A percentile compares a stretch with the other conserved stretches of the same genome.
phyloP scores from a whole-genome alignment of 768 basidiomycete genomes.

The Tylopilus rubrobrunneus region DNA sequence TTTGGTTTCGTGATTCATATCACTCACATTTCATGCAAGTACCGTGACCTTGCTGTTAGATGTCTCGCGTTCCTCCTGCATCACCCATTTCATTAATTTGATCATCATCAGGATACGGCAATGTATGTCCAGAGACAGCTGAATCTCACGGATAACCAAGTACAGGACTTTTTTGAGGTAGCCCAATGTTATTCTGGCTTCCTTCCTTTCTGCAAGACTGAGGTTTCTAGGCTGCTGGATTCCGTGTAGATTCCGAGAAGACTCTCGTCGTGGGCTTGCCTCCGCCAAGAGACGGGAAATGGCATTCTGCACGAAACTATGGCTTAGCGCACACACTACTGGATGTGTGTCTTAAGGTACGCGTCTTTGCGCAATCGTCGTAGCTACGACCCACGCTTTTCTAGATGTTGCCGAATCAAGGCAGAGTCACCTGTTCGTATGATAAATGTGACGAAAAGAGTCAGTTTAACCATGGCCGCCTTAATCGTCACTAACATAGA shows the following conservation, averaged over 20 bases:
- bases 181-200: background rate
- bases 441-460: constrained; percentile 13
- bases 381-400: background rate
- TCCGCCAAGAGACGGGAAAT: constrained; percentile 32
- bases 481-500: constrained; percentile 1
- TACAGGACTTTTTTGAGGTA: constrained; percentile 48
- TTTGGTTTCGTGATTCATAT: background rate
- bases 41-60: constrained; percentile 38
- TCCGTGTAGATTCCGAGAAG: constrained; percentile 37
- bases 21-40: constrained; percentile 26
- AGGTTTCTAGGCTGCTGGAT: constrained; percentile 35
- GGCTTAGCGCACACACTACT: constrained; percentile 41
- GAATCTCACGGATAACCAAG: constrained; percentile 34
- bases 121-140: constrained; percentile 42
- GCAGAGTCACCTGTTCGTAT: constrained; percentile 28
- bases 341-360: constrained; percentile 35
- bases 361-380: background rate
- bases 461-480: constrained; percentile 1
- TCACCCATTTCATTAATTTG: background rate
- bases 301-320: constrained; percentile 39
- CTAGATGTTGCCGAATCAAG: constrained; percentile 43
- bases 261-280: constrained; percentile 45
- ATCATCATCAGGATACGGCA: constrained; percentile 36
- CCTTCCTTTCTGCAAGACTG: background rate
- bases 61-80: background rate